Evolutionary conservation across 2,329 filamentous ascomycete genomes (phyloP).

Genomic region (Trichophyton equinum): DNA sequence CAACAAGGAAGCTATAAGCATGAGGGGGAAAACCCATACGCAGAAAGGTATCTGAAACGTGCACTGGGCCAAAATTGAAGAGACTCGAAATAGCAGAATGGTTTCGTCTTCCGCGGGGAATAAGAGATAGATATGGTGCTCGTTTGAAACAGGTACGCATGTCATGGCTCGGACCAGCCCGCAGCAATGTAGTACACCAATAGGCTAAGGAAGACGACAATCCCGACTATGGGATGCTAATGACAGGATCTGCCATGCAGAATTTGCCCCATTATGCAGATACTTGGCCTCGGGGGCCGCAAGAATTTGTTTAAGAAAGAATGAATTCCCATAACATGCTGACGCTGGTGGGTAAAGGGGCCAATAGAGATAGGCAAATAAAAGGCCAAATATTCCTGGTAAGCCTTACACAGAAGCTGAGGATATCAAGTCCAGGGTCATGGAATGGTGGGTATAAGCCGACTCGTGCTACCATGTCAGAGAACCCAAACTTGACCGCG

Average conservation of each 20-base stretch:
- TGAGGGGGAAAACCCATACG: neutral
- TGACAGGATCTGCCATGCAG: neutral
- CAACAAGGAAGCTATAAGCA: neutral
- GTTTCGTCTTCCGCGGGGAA: neutral
- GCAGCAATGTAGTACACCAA: neutral
- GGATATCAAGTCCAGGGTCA: neutral
- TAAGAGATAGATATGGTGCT: neutral
- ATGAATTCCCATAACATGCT: neutral
- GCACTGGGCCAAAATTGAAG: neutral
- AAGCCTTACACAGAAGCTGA: neutral
- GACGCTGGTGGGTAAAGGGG: neutral
- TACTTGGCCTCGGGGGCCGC: neutral
- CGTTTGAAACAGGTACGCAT: neutral
- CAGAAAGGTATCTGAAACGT: neutral
- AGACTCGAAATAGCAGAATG: neutral
- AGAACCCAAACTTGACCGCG: neutral
- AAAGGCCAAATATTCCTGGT: neutral
- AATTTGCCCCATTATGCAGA: neutral
- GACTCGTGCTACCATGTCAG: neutral
- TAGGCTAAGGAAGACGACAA: neutral
- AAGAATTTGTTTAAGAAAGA: neutral
- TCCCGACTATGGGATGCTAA: neutral
- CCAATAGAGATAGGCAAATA: neutral
- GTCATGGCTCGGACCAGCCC: neutral
- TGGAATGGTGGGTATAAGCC: neutral